Base-by-base conservation (phyloP, 2,329 filamentous ascomycete genomes). In the Diplodia seriata region DNA sequence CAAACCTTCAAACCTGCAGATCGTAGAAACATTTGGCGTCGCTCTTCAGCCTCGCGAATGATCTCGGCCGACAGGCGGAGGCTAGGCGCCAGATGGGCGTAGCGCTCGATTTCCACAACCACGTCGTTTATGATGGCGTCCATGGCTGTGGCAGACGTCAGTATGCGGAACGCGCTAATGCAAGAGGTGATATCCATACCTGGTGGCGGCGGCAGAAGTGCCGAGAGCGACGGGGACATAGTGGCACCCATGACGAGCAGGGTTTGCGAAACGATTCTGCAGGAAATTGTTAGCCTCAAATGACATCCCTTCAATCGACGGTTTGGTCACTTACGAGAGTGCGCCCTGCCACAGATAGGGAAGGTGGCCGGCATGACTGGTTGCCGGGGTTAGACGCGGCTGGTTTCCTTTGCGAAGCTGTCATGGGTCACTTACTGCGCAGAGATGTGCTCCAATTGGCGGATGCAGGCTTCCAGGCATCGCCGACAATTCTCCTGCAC, bases 271-370 rank as follows among this genome's bases (percentile, higher is more conserved):
- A 94, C 90, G 75, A 95, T 92, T 26, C 90, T 93, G 47, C n/a
- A 33, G 62, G 54, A 38, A 73, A 26, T 40, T 18, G 26, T 38
- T 43, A 62, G 56, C 29, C 29, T n/a, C 40, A 43, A 51, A 6
- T 53, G 12, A 14, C 38, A 20, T 29, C 18, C n/a, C 31, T 29
- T 20, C 23, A 38, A 36, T 67, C 43, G 31, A 36, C 23, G 40
- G 2, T 23, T 63, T 33, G 8, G 8, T 43, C 47, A 76, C 78
- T 73, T 76, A 80, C 78, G 78, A 80, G 23, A 95, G 84, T 9
- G 91, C 91, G 20, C 91, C 91, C 81, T 94, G 92, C 89, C 91
- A 95, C 23, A 94, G 85, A 78, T 94, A 95, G 14, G 91, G 91
- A 81, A 95, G 89, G 76, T 94, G 91, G 62, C 92, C 91, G 69